Evolutionary conservation across 2,329 filamentous ascomycete species (phyloP).

Genomic region (Cytospora chrysosperma): DNA sequence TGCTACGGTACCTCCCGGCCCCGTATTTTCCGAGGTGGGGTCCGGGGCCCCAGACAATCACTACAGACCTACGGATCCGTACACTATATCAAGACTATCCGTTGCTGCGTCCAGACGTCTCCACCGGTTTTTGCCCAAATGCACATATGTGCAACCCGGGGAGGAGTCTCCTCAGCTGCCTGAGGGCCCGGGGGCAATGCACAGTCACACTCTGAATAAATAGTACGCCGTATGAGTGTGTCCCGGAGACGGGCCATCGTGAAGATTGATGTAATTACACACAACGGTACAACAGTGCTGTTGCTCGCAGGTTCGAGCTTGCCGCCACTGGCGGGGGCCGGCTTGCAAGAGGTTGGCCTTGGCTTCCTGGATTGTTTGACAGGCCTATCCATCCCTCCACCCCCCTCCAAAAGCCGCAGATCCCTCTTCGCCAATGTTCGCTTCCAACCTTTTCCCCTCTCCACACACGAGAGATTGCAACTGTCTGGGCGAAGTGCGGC

Average conservation of each 20-base stretch:
- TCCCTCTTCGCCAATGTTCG: neutral
- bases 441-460: neutral
- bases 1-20: neutral
- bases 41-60: constrained; percentile 16
- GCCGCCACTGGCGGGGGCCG: neutral
- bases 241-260: too few relatives aligned
- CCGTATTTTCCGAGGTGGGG: neutral
- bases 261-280: neutral
- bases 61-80: too few relatives aligned
- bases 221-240: too few relatives aligned
- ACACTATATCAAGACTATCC: too few relatives aligned
- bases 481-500: neutral
- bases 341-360: neutral
- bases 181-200: too few relatives aligned
- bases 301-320: neutral
- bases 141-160: too few relatives aligned
- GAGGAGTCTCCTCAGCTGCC: too few relatives aligned
- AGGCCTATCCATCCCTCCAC: neutral
- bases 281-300: too few relatives aligned
- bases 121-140: constrained; percentile 3
- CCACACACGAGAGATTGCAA: neutral
- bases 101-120: neutral
- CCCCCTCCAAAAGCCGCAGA: neutral
- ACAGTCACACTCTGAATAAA: too few relatives aligned
- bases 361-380: too few relatives aligned